These are phyloP conservation scores for Aegilops longissima DNA, from an alignment of 176 grass and related monocot species.

Conservation along the genomic window DNA sequence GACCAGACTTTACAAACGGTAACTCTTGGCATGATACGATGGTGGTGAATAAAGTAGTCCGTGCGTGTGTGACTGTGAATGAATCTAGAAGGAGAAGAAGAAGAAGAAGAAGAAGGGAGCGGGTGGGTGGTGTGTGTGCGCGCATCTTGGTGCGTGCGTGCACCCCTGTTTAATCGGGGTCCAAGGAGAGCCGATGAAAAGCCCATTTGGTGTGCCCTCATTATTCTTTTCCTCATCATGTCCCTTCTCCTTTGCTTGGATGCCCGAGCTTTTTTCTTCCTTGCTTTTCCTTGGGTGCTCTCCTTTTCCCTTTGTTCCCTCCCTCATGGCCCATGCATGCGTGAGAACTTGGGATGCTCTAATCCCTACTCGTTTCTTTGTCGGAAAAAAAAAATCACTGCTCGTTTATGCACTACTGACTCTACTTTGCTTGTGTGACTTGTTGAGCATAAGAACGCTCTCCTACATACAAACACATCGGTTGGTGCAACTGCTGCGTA, in stretches of 20 bases:
- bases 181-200: background rate
- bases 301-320: background rate
- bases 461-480: too few relatives aligned
- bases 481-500: background rate
- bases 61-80: background rate
- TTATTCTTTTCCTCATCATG: background rate
- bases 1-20: too few relatives aligned
- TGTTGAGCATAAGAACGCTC: background rate
- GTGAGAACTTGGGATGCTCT: background rate
- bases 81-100: background rate
- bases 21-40: too few relatives aligned
- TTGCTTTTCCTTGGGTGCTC: background rate
- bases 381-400: too few relatives aligned
- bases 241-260: background rate
- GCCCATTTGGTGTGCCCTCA: constrained; percentile 26
- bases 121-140: background rate
- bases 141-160: constrained; percentile 26
- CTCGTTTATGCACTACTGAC: background rate
- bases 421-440: background rate
- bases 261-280: background rate
- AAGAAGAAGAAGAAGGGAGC: background rate
- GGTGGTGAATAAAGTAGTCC: background rate
- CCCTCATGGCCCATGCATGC: background rate
- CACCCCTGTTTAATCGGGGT: constrained; percentile 2
- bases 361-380: background rate